These are phyloP conservation scores for Metarhizium album DNA, from an alignment of 2,329 filamentous ascomycete species.

Conservation along the genomic window DNA sequence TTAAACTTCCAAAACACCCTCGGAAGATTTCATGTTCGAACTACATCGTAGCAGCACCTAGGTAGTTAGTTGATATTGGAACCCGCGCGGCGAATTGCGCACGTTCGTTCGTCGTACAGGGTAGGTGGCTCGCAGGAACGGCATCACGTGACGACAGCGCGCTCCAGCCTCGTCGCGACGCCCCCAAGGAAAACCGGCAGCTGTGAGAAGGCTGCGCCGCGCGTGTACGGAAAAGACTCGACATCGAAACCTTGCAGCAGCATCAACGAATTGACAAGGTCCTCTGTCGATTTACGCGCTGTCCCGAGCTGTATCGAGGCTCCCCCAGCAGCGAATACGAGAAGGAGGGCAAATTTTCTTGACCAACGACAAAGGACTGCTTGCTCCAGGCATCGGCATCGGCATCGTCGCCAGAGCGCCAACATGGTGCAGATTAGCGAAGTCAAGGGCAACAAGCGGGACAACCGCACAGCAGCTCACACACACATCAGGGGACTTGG, in stretches of 20 bases:
- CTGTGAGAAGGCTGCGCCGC: conserved; percentile 17
- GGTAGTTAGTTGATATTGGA: no score
- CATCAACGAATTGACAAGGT: not conserved
- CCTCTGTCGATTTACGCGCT: not conserved
- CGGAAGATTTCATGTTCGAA: no score
- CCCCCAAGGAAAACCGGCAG: conserved; percentile 14
- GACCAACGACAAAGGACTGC: not conserved
- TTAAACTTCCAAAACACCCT: no score
- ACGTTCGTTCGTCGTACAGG: not conserved
- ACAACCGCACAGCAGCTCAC: conserved; percentile 91
- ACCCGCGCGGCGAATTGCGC: no score
- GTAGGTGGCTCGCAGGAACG: conserved; percentile 7
- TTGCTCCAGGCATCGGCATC: not conserved
- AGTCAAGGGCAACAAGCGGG: conserved; percentile 87
- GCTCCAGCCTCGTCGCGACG: conserved; percentile 13
- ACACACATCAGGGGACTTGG: conserved; percentile 97
- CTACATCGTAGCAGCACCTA: no score
- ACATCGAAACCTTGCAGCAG: conserved; percentile 19
- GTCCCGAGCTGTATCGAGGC: not conserved
- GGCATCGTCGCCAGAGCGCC: conserved; percentile 21
- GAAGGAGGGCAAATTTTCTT: not conserved
- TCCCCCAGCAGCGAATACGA: not conserved
- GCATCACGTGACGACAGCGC: conserved; percentile 15
- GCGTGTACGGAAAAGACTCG: conserved; percentile 2
- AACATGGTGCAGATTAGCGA: conserved; percentile 85